These are phyloP conservation scores for Tolypocladium endophyticum DNA, from an alignment of 2,329 filamentous ascomycete genomes.

Conservation along the genomic window DNA sequence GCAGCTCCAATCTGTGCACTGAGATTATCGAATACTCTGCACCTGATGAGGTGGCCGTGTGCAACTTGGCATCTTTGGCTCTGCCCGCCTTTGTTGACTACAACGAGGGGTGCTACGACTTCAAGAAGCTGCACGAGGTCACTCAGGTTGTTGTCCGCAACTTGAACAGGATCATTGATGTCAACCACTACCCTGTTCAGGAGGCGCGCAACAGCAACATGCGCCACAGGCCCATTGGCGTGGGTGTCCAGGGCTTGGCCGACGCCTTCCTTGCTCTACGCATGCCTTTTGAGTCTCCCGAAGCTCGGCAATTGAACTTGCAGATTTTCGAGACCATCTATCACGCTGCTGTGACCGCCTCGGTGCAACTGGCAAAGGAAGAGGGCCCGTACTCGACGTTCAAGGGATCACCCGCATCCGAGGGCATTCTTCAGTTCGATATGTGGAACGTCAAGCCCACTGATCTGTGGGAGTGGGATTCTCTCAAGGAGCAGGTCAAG, in stretches of 20 bases:
- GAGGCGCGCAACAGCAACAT: slow-evolving; percentile 96
- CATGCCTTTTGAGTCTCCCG: slow-evolving; percentile 91
- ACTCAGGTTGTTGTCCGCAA: slow-evolving; percentile 87
- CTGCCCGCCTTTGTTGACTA: slow-evolving; percentile 88
- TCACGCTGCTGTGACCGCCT: slow-evolving; percentile 85
- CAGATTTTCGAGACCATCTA: slow-evolving; percentile 99
- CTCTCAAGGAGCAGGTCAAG: slow-evolving; percentile 82
- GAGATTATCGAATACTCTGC: slow-evolving; percentile 97
- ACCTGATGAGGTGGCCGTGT: slow-evolving; percentile 96
- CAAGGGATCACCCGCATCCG: slow-evolving; percentile 83
- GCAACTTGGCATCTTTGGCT: slow-evolving; percentile 91
- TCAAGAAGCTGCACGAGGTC: slow-evolving; percentile 93
- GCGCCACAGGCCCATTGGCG: slow-evolving; percentile 88
- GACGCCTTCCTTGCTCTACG: slow-evolving; percentile 96
- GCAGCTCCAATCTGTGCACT: slow-evolving; percentile 97
- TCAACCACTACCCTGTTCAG: slow-evolving; percentile 95
- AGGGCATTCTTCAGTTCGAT: slow-evolving; percentile 95
- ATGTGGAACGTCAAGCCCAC: slow-evolving; percentile 96
- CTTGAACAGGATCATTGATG: slow-evolving; percentile 95
- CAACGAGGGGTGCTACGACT: slow-evolving; percentile 77
- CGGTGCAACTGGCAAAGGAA: slow-evolving; percentile 73
- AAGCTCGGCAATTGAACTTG: slow-evolving; percentile 88
- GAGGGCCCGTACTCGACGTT: slow-evolving; percentile 83
- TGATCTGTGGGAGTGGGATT: slow-evolving; percentile 92
- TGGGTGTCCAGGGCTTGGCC: slow-evolving; percentile 94